Evolutionary conservation across 306 rosid species (phyloP).

Genomic region (Fragaria vesca): DNA sequence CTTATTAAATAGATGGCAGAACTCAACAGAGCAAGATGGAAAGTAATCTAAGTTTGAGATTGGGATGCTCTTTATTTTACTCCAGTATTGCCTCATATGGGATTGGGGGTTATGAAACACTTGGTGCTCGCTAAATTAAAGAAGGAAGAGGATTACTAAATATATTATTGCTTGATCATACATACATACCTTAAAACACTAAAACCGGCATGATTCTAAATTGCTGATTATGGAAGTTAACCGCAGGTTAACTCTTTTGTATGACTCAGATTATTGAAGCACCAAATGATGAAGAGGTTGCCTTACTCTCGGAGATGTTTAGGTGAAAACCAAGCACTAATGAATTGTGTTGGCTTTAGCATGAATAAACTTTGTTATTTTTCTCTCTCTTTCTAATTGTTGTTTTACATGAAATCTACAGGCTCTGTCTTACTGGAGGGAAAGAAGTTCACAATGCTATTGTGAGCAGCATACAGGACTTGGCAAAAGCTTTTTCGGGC

Average conservation of each 20-base stretch:
- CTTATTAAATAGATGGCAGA: background rate
- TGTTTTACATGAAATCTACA: slow-evolving; percentile 27
- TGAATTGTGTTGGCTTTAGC: slow-evolving; percentile 9
- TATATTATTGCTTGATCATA: background rate
- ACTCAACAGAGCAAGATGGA: background rate
- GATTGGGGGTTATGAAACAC: background rate
- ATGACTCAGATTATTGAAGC: slow-evolving; percentile 90
- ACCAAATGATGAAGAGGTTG: slow-evolving; percentile 88
- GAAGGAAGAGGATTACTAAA: background rate
- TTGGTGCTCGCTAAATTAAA: background rate
- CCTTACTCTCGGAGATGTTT: slow-evolving; percentile 91
- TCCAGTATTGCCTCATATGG: background rate
- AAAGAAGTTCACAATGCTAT: slow-evolving; percentile 92
- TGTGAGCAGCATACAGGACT: slow-evolving; percentile 94
- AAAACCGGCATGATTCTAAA: slow-evolving; percentile 21
- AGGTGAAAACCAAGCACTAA: slow-evolving; percentile 59
- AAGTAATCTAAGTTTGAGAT: background rate
- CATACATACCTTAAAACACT: background rate
- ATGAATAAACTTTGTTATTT: background rate
- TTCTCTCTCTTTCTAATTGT: slow-evolving; percentile 14
- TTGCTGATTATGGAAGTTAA: slow-evolving; percentile 59
- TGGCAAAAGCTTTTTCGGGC: slow-evolving; percentile 72
- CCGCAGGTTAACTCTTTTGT: slow-evolving; percentile 62
- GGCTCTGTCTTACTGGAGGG: slow-evolving; percentile 90
- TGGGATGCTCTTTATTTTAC: background rate